Evolutionary conservation across 2,329 filamentous ascomycete species (phyloP).

Genomic region (Clonostachys chloroleuca): DNA sequence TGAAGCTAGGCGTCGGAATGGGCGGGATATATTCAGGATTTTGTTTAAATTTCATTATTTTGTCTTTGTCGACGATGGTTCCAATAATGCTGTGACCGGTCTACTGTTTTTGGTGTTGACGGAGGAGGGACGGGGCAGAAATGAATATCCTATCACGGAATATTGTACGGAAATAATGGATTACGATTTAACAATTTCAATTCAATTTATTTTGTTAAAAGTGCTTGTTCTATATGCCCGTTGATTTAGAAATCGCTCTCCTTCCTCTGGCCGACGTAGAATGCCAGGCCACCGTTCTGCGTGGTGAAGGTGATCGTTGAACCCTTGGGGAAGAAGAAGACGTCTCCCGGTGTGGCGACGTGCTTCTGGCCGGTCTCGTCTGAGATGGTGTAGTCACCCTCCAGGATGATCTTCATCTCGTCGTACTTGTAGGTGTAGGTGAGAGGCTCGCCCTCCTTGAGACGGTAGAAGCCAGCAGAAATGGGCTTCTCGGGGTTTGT

Average conservation of each 20-base stretch:
- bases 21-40: background rate
- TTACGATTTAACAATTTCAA: conserved; percentile 1
- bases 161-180: no score
- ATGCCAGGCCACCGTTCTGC: conserved; percentile 54
- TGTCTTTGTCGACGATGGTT: background rate
- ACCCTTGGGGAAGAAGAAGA: conserved; percentile 66
- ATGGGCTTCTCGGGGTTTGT: conserved; percentile 55
- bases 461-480: conserved; percentile 59
- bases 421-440: conserved; percentile 68
- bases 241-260: conserved; percentile 16
- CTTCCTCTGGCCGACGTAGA: conserved; percentile 43
- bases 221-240: background rate
- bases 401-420: conserved; percentile 71
- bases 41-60: background rate
- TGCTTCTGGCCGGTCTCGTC: conserved; percentile 59
- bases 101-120: background rate
- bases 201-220: conserved; percentile 7
- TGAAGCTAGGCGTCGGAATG: background rate
- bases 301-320: conserved; percentile 63
- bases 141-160: no score
- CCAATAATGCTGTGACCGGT: background rate
- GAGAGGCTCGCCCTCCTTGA: conserved; percentile 63
- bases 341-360: conserved; percentile 56
- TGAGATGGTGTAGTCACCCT: conserved; percentile 60
- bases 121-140: background rate